Base-by-base conservation (phyloP, 1,284 basidiomycete genomes). In the Blastosporella zonata region DNA sequence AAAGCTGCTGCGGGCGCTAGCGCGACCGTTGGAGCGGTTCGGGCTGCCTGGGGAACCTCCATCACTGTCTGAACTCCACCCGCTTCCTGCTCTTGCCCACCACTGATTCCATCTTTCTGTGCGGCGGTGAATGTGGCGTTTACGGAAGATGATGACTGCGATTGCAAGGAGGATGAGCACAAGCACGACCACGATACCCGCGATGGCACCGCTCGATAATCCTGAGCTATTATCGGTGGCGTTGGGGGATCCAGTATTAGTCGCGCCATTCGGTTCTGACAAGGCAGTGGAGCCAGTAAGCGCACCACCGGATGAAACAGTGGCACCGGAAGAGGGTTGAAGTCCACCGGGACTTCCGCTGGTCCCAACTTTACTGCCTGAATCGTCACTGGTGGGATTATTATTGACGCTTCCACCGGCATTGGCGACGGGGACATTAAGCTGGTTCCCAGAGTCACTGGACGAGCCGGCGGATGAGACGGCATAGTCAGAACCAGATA, bases 1-100 rank as follows among this genome's bases (percentile, higher is more conserved):
- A 41, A 71, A 72, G 51, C 68, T 69, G 52, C 66, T 69, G 25
- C 68, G 61, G 55, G 63, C 42, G 58, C 64, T 55, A 23, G 49
- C 8, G 43, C n/a, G 43, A 21, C 53, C 52, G 23, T 54, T 55
- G 6, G 56, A 47, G 4, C 43, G 40, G 2, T 49, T 12, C 4
- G 51, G 54, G 37, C 53, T 53, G 27, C 64, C 61, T 2, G 58
- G 59, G 43, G 62, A 63, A 55, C n/a, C 60, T 58, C 23, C 40
- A 7, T 44, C 36, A 4, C n/a, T 17, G n/a, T 10, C 36, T 21
- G n/a, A 38, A 49, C 7, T 53, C 13, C 7, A 2, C 4, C 53
- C 37, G n/a, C 39, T 25, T 54, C 18, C 56, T 46, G 28, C 59
- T 42, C 49, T 64, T 23, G 37, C 37, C 71, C 71, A 73, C 70